Base-by-base conservation (phyloP, 805 yeast genomes). In the Spathaspora gorwiae region DNA sequence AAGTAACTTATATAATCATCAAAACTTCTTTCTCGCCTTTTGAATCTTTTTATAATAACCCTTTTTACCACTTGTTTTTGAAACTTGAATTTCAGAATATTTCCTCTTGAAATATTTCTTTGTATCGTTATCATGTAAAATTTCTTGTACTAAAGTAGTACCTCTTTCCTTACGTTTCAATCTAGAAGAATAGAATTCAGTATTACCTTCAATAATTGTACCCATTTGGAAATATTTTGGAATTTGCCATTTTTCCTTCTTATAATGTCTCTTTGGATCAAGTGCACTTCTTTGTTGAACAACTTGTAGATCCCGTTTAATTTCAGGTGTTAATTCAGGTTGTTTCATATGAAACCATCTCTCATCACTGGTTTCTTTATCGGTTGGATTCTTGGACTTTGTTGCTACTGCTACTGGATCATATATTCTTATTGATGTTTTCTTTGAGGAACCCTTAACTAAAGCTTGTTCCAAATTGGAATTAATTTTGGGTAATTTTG, bases 261-360 rank as follows among this genome's bases (percentile, higher is more conserved):
- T 89, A 67, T 94, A 94, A 66, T 89, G 96, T 55, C 97, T 79
- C 67, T 94, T 94, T 7, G 97, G 98, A 61, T 94, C 98, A 50
- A 94, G 73, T 8, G 90, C 96, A 45, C 86, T 84, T 65, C 99
- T 81, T 69, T 92, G 87, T 58, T 88, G 83, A 48, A 94, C 72
- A 12, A 94, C 67, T 57, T 81, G 71, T 54, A 94, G 61, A 61
- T 94, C 98, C 47, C 95, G 75, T 57, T 85, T 85, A 15, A 87
- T 60, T 27, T 76, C 75, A 2, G 84, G 80, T 8, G 95, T 86
- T 48, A 87, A 65, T 54, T 86, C 94, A 6, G 83, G 81, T 53
- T 80, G 82, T 29, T 89, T 88, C 76, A 90, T 72, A 42, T 80
- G 75, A 56, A 88, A 90, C 97, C 97, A 90, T 49, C 81, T 70